Evolutionary conservation across 768 basidiomycete genomes (phyloP).

Genomic region (Neoboletus brunneissimus): DNA sequence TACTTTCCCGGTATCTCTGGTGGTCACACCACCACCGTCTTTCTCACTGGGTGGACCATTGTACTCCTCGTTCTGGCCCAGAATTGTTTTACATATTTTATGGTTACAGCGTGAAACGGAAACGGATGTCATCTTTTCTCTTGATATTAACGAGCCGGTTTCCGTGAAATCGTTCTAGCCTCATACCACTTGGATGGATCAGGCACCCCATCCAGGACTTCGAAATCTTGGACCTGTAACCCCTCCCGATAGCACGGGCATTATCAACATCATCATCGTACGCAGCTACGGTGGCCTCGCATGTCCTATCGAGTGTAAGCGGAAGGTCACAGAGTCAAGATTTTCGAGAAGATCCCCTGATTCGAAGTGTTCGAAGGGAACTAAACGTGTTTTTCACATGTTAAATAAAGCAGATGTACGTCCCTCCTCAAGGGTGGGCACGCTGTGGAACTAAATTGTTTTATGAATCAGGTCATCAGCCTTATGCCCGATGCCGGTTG

Average conservation of each 20-base stretch:
- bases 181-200: neutral
- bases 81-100: neutral
- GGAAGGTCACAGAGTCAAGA: conserved; percentile 16
- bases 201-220: neutral
- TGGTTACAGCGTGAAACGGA: neutral
- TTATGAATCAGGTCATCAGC: conserved; percentile 14
- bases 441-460: neutral
- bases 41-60: neutral
- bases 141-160: neutral
- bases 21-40: neutral
- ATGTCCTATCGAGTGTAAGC: neutral
- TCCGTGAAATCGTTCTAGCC: neutral
- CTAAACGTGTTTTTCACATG: conserved; percentile 8
- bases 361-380: conserved; percentile 10
- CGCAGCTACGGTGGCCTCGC: conserved; percentile 14
- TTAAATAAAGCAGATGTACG: conserved; percentile 15
- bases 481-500: conserved; percentile 24
- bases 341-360: conserved; percentile 22
- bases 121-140: neutral
- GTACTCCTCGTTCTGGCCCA: neutral
- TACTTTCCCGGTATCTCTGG: neutral
- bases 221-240: neutral
- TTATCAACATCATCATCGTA: conserved; percentile 10
- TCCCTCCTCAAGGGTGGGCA: neutral
- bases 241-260: neutral